A percentile compares a stretch with the other conserved stretches of the same genome.
Conservation (phyloP, 352 stramenopile species). For the Phytopythium sindhum region DNA sequence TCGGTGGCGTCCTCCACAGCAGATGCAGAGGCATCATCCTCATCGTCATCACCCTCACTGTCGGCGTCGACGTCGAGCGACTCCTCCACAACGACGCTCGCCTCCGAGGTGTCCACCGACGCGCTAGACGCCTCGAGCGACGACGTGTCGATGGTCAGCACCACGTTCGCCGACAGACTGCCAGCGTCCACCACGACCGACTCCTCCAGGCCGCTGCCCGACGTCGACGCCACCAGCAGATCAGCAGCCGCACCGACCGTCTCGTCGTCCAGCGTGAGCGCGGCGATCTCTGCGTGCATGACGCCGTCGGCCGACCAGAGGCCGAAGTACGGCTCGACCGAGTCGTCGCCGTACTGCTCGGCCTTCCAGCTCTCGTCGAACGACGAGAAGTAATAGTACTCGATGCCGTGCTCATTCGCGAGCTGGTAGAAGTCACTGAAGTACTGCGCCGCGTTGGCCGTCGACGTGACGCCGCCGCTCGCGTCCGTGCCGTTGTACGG, state of each 20-base stretch:
- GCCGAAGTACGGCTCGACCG: constrained; percentile 71
- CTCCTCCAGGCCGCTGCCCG: not conserved
- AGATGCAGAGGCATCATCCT: not conserved
- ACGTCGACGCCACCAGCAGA: constrained; percentile 11
- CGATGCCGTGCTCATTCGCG: constrained; percentile 36
- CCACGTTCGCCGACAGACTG: not conserved
- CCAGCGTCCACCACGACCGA: not conserved
- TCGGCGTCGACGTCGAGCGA: not conserved
- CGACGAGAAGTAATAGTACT: constrained; percentile 73
- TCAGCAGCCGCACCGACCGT: constrained; percentile 13
- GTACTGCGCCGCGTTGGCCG: constrained; percentile 42
- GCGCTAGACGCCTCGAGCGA: not conserved
- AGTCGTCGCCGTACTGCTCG: constrained; percentile 38
- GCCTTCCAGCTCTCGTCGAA: constrained; percentile 68
- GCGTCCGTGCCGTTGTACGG: constrained; percentile 30
- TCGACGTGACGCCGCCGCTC: constrained; percentile 29
- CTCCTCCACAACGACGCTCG: not conserved
- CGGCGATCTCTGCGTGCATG: constrained; percentile 44
- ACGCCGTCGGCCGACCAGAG: constrained; percentile 43
- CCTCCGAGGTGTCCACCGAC: not conserved
- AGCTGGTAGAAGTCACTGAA: constrained; percentile 62
- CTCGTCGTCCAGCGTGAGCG: constrained; percentile 24
- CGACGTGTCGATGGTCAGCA: not conserved
- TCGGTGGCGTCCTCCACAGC: not conserved
- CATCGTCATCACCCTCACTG: not conserved